Evolutionary conservation across 1,284 basidiomycete species (phyloP).

Genomic region (Ustilago curta): DNA sequence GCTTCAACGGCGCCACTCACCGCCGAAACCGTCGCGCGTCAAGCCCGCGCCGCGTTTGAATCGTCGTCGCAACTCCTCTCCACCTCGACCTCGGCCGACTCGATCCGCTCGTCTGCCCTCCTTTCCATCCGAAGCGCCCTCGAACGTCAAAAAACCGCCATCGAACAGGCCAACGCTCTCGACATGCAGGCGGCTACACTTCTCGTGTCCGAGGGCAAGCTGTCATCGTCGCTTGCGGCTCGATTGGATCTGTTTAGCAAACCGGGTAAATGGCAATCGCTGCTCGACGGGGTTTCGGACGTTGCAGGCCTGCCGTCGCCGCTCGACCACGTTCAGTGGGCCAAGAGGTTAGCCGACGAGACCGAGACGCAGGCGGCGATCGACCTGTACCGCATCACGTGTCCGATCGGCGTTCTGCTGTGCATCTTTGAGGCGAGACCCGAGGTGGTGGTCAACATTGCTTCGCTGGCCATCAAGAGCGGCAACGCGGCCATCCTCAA

Average conservation of each 20-base stretch:
- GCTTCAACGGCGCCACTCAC: neutral
- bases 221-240: conserved; percentile 83
- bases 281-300: conserved; percentile 89
- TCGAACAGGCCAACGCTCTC: conserved; percentile 54
- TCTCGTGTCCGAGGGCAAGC: conserved; percentile 83
- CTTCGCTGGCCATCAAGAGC: conserved; percentile 93
- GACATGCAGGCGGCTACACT: conserved; percentile 74
- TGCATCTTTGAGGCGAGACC: conserved; percentile 98
- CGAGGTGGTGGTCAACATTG: conserved; percentile 98
- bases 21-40: conserved; percentile 38
- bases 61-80: conserved; percentile 31
- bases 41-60: conserved; percentile 53
- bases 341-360: conserved; percentile 79
- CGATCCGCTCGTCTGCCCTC: conserved; percentile 46
- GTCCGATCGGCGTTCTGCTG: conserved; percentile 94
- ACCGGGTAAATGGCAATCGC: conserved; percentile 91
- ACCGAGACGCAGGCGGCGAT: conserved; percentile 74
- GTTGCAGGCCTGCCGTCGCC: conserved; percentile 88
- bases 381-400: conserved; percentile 92
- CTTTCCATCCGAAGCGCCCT: conserved; percentile 52
- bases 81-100: conserved; percentile 42
- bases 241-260: conserved; percentile 83
- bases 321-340: conserved; percentile 86
- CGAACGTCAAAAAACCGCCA: conserved; percentile 43
- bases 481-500: conserved; percentile 74